Evolutionary conservation across 164 flowering plant genomes (phyloP).

Genomic region (Akebia trifoliata): DNA sequence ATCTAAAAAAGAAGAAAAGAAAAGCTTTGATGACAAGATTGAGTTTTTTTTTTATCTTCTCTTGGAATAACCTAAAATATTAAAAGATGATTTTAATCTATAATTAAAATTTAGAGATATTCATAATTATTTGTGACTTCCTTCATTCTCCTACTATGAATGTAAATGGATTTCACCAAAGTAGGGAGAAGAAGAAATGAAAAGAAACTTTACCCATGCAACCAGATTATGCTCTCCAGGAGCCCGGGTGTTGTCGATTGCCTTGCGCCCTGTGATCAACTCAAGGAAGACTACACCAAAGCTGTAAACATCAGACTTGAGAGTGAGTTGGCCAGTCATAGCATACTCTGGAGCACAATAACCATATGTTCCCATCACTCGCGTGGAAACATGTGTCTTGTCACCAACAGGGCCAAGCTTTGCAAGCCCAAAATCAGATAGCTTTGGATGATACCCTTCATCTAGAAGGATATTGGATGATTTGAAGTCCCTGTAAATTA

Average conservation of each 20-base stretch:
- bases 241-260: conserved; percentile 64
- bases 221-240: conserved; percentile 88
- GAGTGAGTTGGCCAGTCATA: conserved; percentile 92
- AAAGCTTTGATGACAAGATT: too few species aligned
- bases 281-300: conserved; percentile 95
- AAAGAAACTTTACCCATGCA: conserved; percentile 63
- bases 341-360: conserved; percentile 99
- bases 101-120: too few species aligned
- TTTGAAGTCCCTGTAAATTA: conserved; percentile 86
- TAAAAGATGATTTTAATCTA: too few species aligned
- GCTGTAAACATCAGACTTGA: conserved; percentile 93
- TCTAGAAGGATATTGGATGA: conserved; percentile 92
- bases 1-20: too few species aligned
- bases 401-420: conserved; percentile 96
- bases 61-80: too few species aligned
- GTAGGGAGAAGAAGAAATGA: neutral
- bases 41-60: too few species aligned
- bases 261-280: conserved; percentile 90
- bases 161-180: too few species aligned
- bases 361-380: conserved; percentile 98
- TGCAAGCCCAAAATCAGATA: conserved; percentile 96
- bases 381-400: conserved; percentile 92
- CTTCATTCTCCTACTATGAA: too few species aligned
- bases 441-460: conserved; percentile 77
- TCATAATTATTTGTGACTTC: too few species aligned